Evolutionary conservation across 169 alveolate genomes (phyloP).

Genomic region (Plasmodium berghei): DNA sequence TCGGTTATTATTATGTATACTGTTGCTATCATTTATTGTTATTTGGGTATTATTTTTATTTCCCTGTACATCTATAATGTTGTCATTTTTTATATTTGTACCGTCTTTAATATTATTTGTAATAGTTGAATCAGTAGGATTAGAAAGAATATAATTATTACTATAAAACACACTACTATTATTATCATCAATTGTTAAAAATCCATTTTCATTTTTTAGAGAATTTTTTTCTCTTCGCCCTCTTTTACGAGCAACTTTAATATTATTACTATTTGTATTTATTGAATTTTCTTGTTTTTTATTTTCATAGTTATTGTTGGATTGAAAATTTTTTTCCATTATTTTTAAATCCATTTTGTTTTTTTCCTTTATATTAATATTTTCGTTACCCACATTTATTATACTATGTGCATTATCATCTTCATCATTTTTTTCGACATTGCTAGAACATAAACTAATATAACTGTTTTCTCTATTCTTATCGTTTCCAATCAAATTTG

Average conservation of each 20-base stretch:
- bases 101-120: too few species aligned
- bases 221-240: background rate
- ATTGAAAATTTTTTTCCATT: background rate
- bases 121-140: too few species aligned
- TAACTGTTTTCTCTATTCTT: background rate
- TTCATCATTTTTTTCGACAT: background rate
- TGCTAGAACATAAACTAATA: background rate
- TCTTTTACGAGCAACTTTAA: background rate
- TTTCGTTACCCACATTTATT: background rate
- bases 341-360: background rate
- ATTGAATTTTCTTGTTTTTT: background rate
- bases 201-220: background rate
- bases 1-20: too few species aligned
- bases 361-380: background rate
- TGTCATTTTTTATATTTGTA: too few species aligned
- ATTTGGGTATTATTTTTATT: too few species aligned
- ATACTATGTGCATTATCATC: background rate
- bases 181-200: background rate
- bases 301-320: background rate
- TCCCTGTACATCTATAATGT: too few species aligned
- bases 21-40: too few species aligned
- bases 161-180: slow-evolving; percentile 1
- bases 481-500: background rate
- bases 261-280: background rate
- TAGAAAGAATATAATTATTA: slow-evolving; percentile 1